These are phyloP conservation scores for Hanseniaspora thailandica DNA, from an alignment of 805 yeast genomes.

Conservation along the genomic window DNA sequence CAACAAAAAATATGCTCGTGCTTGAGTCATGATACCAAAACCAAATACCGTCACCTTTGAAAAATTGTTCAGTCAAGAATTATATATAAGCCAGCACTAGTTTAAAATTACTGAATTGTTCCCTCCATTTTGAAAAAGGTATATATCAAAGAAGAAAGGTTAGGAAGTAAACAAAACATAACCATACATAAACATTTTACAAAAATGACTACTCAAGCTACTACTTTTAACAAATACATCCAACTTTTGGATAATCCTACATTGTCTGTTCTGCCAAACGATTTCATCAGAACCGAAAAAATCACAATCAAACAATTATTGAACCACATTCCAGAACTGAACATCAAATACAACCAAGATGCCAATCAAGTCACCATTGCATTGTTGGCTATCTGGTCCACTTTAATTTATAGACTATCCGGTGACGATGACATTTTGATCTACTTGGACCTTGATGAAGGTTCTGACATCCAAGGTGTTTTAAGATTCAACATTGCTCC, in stretches of 20 bases:
- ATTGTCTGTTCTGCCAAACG: conserved; percentile 77
- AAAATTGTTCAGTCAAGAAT: neutral
- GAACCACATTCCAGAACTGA: conserved; percentile 19
- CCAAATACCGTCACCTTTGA: neutral
- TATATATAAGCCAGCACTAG: neutral
- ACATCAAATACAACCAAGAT: conserved; percentile 18
- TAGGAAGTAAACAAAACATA: neutral
- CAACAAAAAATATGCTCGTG: neutral
- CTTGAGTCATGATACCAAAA: neutral
- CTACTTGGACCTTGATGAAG: conserved; percentile 28
- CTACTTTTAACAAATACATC: conserved; percentile 43
- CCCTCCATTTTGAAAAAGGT: too few species aligned
- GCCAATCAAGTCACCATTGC: conserved; percentile 19
- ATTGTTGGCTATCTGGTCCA: conserved; percentile 36
- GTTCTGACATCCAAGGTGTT: conserved; percentile 34
- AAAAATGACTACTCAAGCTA: conserved; percentile 12
- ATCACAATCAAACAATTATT: conserved; percentile 27
- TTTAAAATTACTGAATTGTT: neutral
- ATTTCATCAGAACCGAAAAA: conserved; percentile 66
- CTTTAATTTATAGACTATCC: conserved; percentile 64
- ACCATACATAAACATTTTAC: neutral
- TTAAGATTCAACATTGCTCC: conserved; percentile 53
- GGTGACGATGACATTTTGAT: conserved; percentile 92
- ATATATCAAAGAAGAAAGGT: neutral
- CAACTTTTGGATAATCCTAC: conserved; percentile 64